Percentiles rank a stretch among this genome's conserved stretches.
Evolutionary conservation across 2,329 filamentous ascomycete genomes (phyloP).

Genomic region (Leptoxyphium fumago): DNA sequence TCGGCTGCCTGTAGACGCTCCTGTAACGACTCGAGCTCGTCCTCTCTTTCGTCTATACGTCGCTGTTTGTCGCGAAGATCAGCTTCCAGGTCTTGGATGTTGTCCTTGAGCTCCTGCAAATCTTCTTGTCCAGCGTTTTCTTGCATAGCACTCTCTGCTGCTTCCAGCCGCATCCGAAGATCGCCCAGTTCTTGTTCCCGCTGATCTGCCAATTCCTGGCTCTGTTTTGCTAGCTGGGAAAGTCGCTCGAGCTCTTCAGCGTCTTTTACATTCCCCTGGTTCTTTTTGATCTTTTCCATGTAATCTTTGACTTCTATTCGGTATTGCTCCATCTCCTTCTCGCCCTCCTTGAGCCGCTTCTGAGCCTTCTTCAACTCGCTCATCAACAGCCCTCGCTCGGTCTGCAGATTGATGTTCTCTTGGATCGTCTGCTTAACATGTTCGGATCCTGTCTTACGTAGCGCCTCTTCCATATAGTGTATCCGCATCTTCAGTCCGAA

Average conservation of each 20-base stretch:
- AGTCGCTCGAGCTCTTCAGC: conserved; percentile 44
- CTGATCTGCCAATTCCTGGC: conserved; percentile 22
- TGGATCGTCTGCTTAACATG: conserved; percentile 79
- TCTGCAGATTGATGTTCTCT: conserved; percentile 93
- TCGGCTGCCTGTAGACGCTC: conserved; percentile 24
- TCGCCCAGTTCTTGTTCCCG: conserved; percentile 29
- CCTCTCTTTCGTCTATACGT: conserved; percentile 24
- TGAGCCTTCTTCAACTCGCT: conserved; percentile 74
- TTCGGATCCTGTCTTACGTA: conserved; percentile 74
- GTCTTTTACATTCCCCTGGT: conserved; percentile 50
- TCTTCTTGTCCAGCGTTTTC: conserved; percentile 15
- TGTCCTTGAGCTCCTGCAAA: conserved; percentile 28
- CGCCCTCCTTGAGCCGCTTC: conserved; percentile 67
- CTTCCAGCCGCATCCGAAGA: conserved; percentile 26
- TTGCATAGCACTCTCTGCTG: conserved; percentile 20
- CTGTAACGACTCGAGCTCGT: conserved; percentile 34
- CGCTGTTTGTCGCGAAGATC: conserved; percentile 35
- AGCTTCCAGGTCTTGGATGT: conserved; percentile 34
- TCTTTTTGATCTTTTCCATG: conserved; percentile 65
- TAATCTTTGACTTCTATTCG: conserved; percentile 68
- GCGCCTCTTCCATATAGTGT: conserved; percentile 83
- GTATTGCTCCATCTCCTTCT: conserved; percentile 75
- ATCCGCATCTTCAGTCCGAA: conserved; percentile 95
- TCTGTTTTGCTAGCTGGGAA: conserved; percentile 29
- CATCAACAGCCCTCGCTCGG: conserved; percentile 79